phyloP scores from a whole-genome alignment of 305 asterid species.

The Solanum chacoense region DNA sequence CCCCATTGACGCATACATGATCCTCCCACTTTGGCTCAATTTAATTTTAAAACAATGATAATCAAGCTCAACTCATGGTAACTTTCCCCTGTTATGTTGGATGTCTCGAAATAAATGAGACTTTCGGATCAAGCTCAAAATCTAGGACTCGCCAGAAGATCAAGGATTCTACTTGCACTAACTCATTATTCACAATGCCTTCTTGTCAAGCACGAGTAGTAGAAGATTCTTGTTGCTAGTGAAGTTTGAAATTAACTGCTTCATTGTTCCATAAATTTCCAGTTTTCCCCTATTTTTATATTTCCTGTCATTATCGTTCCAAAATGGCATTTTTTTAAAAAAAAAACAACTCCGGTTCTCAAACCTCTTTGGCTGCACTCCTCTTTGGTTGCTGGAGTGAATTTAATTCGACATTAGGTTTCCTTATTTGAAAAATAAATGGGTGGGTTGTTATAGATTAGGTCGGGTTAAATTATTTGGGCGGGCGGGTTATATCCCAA shows the following conservation, averaged over 20 bases:
- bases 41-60: neutral
- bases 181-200: neutral
- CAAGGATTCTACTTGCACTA: neutral
- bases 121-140: neutral
- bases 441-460: neutral
- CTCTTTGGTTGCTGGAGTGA: neutral
- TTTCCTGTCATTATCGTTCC: neutral
- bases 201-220: neutral
- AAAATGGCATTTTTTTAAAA: too few relatives aligned
- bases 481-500: neutral
- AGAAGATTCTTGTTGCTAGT: neutral
- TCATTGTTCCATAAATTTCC: neutral
- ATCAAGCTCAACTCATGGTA: neutral
- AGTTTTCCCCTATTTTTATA: neutral
- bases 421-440: neutral
- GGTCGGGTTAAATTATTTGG: neutral
- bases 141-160: neutral
- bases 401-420: neutral
- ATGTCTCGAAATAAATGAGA: neutral
- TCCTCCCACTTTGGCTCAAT: neutral
- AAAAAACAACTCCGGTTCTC: neutral
- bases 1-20: neutral
- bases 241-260: neutral
- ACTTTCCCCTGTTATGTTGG: neutral
- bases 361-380: neutral